phyloP scores from a whole-genome alignment of 441 rosid genomes.

The Pelargonium cotyledonis region DNA sequence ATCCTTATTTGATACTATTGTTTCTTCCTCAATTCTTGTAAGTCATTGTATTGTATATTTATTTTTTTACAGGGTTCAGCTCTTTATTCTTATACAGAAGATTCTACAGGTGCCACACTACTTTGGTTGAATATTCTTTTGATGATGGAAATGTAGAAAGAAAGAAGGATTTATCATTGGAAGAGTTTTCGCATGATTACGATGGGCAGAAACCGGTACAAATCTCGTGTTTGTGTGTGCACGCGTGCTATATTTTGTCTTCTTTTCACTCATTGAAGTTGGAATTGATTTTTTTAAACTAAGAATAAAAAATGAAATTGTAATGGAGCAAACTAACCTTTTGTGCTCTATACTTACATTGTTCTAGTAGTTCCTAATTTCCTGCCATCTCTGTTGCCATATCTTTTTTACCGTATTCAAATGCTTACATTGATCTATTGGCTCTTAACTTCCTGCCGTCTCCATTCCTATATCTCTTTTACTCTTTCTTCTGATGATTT shows the following conservation, averaged over 20 bases:
- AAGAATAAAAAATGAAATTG: neutral
- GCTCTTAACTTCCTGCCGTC: neutral
- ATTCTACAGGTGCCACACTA: conserved; percentile 70
- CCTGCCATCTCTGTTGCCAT: neutral
- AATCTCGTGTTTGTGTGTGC: too few relatives aligned
- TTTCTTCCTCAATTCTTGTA: conserved; percentile 5
- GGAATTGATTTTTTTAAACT: neutral
- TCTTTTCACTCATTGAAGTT: neutral
- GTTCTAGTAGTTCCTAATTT: neutral
- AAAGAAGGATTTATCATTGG: conserved; percentile 42
- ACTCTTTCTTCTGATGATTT: neutral
- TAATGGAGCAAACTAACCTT: conserved; percentile 1
- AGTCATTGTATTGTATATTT: neutral
- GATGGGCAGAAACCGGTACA: conserved; percentile 75
- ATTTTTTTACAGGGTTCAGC: conserved; percentile 55
- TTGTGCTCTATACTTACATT: neutral
- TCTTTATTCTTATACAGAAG: conserved; percentile 79
- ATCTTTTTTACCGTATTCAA: neutral
- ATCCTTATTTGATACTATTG: neutral
- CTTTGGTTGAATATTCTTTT: conserved; percentile 55
- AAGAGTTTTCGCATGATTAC: conserved; percentile 50
- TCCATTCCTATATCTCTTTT: neutral
- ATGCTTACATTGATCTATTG: neutral
- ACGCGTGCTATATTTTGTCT: neutral
- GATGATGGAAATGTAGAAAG: conserved; percentile 73